Percentiles rank a stretch among this genome's conserved stretches.
These are phyloP conservation scores for Apiospora koreana DNA, from an alignment of 2,329 filamentous ascomycete species.

Conservation along the genomic window DNA sequence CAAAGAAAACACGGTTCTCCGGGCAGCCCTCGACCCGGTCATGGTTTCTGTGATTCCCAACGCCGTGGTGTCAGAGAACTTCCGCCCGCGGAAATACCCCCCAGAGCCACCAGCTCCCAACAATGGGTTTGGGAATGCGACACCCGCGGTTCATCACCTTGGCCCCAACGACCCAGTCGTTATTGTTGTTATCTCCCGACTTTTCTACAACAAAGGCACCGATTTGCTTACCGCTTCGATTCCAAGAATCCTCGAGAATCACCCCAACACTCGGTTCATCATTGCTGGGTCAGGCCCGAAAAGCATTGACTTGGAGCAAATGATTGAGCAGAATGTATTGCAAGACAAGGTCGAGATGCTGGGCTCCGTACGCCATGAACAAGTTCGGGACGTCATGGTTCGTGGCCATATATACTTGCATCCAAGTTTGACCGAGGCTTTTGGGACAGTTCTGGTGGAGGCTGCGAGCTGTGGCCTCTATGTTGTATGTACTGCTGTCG, in stretches of 20 bases:
- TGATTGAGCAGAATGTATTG: constrained; percentile 91
- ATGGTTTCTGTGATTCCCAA: constrained; percentile 99
- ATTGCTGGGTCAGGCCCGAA: constrained; percentile 96
- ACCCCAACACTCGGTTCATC: constrained; percentile 94
- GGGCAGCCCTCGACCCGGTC: constrained; percentile 89
- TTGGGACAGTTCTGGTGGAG: constrained; percentile 97
- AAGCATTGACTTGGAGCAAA: constrained; percentile 96
- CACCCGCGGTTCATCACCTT: constrained; percentile 65
- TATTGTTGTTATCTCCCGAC: constrained; percentile 93
- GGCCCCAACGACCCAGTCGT: constrained; percentile 87
- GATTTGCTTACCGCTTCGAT: constrained; percentile 96
- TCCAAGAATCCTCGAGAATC: constrained; percentile 82
- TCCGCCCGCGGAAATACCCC: constrained; percentile 66
- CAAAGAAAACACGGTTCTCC: constrained; percentile 96
- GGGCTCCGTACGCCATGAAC: constrained; percentile 89
- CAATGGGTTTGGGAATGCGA: constrained; percentile 35
- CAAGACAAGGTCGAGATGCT: constrained; percentile 93
- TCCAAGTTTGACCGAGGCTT: constrained; percentile 92
- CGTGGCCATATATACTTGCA: constrained; percentile 95
- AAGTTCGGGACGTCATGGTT: constrained; percentile 97
- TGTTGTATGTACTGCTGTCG: constrained; percentile 94
- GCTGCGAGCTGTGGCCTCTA: constrained; percentile 94
- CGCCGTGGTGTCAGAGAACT: constrained; percentile 95
- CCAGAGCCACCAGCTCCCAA: constrained; percentile 28
- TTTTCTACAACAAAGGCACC: constrained; percentile 99